phyloP scores from a whole-genome alignment of 768 basidiomycete species.

The Lentinula sp. region DNA sequence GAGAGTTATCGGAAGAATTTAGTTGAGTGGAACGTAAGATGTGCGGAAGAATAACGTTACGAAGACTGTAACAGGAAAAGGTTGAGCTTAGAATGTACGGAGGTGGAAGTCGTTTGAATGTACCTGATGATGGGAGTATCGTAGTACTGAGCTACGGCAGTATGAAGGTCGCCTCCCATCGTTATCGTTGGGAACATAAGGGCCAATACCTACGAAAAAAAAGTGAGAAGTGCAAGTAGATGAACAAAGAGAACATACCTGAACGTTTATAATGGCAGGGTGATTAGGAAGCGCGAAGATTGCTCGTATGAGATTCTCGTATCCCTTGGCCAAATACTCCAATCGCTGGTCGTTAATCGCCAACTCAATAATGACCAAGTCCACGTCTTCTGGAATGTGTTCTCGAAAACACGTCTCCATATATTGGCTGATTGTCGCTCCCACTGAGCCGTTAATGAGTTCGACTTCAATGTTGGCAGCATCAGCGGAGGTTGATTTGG shows the following conservation, averaged over 20 bases:
- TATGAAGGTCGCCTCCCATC: constrained; percentile 2
- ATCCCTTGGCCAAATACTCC: not conserved
- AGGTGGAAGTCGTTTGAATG: not conserved
- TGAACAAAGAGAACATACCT: not conserved
- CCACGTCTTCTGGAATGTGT: not conserved
- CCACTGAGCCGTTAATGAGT: not conserved
- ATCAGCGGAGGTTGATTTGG: not conserved
- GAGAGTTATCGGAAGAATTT: not conserved
- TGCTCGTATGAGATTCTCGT: not conserved
- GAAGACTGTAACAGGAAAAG: not conserved
- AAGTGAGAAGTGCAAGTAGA: not conserved
- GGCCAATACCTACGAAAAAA: not conserved
- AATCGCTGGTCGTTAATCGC: constrained; percentile 1
- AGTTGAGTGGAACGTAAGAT: not conserved
- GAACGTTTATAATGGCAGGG: not conserved
- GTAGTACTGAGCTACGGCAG: constrained; percentile 1
- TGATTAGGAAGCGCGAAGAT: not conserved
- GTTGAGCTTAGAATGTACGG: not conserved
- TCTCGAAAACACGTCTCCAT: constrained; percentile 5
- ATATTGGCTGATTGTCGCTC: not conserved
- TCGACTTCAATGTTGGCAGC: not conserved
- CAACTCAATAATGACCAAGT: not conserved
- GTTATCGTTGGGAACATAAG: constrained; percentile 1
- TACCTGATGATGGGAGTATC: not conserved
- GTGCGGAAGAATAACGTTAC: not conserved